phyloP scores from a whole-genome alignment of 257 asterid species.

The Capsicum chinense region DNA sequence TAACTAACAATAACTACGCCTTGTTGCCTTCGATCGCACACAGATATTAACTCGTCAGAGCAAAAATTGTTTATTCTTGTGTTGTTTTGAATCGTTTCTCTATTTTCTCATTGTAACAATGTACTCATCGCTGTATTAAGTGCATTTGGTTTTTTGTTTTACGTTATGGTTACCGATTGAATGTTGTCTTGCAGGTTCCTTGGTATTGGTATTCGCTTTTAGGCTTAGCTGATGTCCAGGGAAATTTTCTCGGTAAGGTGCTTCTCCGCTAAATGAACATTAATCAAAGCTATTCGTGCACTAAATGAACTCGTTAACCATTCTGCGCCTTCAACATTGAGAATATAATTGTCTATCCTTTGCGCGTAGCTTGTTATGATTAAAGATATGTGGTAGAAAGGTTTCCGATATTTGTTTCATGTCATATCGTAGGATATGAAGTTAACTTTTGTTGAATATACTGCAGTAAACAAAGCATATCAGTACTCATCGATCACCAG shows the following conservation, averaged over 20 bases:
- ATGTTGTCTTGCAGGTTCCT: constrained; percentile 56
- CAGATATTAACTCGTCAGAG: too few species aligned
- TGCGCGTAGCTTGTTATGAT: neutral
- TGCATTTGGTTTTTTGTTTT: neutral
- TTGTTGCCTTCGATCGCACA: too few species aligned
- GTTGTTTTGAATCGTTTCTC: neutral
- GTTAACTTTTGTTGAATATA: neutral
- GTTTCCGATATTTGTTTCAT: neutral
- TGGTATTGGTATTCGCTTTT: constrained; percentile 78
- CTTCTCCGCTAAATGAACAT: neutral
- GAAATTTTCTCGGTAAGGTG: constrained; percentile 68
- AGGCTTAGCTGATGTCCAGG: constrained; percentile 71
- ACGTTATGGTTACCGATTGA: neutral
- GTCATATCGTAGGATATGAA: neutral
- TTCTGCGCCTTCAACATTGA: neutral
- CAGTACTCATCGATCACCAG: constrained; percentile 81
- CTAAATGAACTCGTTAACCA: neutral
- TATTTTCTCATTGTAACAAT: neutral
- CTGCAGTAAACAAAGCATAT: constrained; percentile 76
- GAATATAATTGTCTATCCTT: too few species aligned
- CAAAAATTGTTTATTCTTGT: too few species aligned
- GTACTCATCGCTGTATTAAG: neutral
- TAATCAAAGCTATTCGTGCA: too few species aligned
- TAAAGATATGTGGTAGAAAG: neutral
- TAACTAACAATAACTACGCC: too few species aligned